Conservation (phyloP, 768 basidiomycete genomes). For the Kondoa subrosea region DNA sequence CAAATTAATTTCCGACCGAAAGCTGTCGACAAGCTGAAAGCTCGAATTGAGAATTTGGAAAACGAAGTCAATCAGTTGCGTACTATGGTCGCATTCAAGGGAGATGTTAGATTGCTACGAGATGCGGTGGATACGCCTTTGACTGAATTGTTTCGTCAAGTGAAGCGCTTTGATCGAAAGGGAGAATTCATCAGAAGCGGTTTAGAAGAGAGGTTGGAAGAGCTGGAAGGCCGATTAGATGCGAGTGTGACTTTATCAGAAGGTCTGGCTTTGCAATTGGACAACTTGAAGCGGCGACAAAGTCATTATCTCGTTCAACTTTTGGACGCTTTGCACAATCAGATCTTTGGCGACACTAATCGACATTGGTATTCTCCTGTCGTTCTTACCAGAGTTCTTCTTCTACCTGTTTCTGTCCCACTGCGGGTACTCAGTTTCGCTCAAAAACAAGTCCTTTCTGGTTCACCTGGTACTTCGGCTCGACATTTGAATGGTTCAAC, state of each 20-base stretch:
- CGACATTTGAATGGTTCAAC: not conserved
- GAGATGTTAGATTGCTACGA: constrained; percentile 22
- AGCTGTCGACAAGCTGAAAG: constrained; percentile 22
- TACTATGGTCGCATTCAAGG: not conserved
- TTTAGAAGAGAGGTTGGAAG: constrained; percentile 21
- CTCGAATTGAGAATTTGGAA: constrained; percentile 23
- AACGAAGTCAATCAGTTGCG: constrained; percentile 12
- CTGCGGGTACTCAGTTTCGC: not conserved
- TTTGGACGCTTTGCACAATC: not conserved
- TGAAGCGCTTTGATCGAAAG: constrained; percentile 18
- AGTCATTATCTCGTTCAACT: not conserved
- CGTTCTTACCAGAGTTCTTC: not conserved
- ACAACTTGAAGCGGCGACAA: not conserved
- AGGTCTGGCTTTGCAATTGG: not conserved
- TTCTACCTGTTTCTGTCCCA: not conserved
- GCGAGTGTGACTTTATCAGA: not conserved
- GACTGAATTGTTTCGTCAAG: constrained; percentile 17
- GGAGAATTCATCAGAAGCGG: constrained; percentile 21
- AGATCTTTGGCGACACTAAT: not conserved
- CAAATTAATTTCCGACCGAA: constrained; percentile 24
- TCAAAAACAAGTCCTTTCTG: not conserved
- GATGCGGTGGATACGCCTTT: constrained; percentile 23
- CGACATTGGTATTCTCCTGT: not conserved
- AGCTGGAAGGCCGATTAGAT: constrained; percentile 9
- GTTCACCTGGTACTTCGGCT: not conserved